Conservation (phyloP, 2,329 filamentous ascomycete genomes). For the Trichophyton benhamiae region DNA sequence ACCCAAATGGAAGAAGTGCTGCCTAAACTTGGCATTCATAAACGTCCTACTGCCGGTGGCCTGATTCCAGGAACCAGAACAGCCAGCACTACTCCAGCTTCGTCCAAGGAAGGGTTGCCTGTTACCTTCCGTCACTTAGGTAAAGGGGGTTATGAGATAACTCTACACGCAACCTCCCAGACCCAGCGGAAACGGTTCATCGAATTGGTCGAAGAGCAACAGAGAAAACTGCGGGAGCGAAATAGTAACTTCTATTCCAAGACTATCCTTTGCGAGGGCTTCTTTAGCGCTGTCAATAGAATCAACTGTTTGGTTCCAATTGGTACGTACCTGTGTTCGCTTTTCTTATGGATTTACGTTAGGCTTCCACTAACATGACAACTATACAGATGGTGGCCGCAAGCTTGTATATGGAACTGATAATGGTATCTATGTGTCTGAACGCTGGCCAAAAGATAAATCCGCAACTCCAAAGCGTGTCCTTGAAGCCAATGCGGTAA, state of each 20-base stretch:
- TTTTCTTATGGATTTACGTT: not conserved
- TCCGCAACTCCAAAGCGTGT: constrained; percentile 63
- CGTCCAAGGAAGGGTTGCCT: constrained; percentile 66
- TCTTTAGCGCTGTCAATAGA: constrained; percentile 77
- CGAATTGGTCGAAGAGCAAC: constrained; percentile 83
- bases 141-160: constrained; percentile 87
- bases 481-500: constrained; percentile 74
- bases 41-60: constrained; percentile 69
- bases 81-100: constrained; percentile 35
- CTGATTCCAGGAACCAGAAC: constrained; percentile 54
- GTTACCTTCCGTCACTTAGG: constrained; percentile 95
- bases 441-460: constrained; percentile 76
- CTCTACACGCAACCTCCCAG: constrained; percentile 74
- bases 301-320: constrained; percentile 93
- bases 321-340: constrained; percentile 42
- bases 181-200: constrained; percentile 92
- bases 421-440: constrained; percentile 80
- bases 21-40: constrained; percentile 64
- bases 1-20: constrained; percentile 96
- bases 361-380: constrained; percentile 12
- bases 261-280: constrained; percentile 63
- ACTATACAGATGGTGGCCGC: constrained; percentile 66
- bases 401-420: constrained; percentile 94
- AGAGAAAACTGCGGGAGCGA: constrained; percentile 67
- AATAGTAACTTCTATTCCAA: constrained; percentile 58